Evolutionary conservation across 305 asterid genomes (phyloP), one percentile per base, ranked within the genome.

Genomic region (Fraxinus floribunda): DNA sequence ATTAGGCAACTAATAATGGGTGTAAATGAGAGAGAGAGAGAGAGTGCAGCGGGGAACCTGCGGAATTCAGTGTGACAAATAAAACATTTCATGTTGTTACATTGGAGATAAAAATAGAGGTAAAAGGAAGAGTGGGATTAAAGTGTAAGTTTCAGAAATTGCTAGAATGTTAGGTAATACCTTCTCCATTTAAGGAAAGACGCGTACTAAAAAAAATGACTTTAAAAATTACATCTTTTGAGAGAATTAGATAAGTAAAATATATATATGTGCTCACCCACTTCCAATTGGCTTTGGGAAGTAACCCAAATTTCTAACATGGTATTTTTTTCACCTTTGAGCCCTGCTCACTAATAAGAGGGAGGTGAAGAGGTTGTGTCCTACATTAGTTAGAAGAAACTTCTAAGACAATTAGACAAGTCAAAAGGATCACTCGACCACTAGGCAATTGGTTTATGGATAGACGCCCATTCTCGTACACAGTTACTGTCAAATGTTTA

Each of bases 341-440:
- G 66, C 66, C 62, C 64, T 55, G 64, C 64, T 55, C 64, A n/a
- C 66, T 55, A 55, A n/a, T 55, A 55, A 55, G 66, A 55, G 70
- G 30, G 30, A 20, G 29, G 11, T 7, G 5, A 60, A 60, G 70
- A 60, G 70, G 30, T 20, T 60, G 70, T 60, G 15, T 60, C 5
- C 29, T 20, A 30, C 70, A 20, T 60, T 60, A 20, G 70, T 20
- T 60, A 60, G 70, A 60, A 60, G 70, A 60, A 60, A 60, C 70
- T 60, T 22, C 70, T 30, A 7, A 60, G 70, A 62, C 32, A 20
- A 20, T 62, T 62, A 20, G 32, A 22, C 32, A 62, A 62, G 15
- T 62, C 71, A 20, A 62, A 60, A 22, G 71, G 71, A 62, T 62
- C 15, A 24, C 71, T 62, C 32, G 2, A 62, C 15, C 71, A 20